phyloP scores from a whole-genome alignment of 2,329 filamentous ascomycete species.

The Colletotrichum spinosum region DNA sequence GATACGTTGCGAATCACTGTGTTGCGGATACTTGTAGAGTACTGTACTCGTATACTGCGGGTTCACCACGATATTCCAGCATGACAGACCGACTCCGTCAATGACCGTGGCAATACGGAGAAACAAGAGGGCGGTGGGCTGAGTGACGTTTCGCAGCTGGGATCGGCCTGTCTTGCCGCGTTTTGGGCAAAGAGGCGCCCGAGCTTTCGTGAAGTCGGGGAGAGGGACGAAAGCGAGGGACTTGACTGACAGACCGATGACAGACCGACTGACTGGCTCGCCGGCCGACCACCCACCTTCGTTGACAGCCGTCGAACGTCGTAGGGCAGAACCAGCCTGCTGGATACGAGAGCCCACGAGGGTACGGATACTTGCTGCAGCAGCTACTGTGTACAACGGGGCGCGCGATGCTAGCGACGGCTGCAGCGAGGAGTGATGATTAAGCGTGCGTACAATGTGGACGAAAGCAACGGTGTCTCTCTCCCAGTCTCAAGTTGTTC shows the following conservation, averaged over 20 bases:
- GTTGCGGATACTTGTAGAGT: no score
- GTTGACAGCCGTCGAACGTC: constrained; percentile 7
- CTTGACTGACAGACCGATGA: not conserved
- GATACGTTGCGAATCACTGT: no score
- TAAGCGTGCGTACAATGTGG: not conserved
- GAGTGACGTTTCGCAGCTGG: constrained; percentile 26
- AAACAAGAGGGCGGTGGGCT: constrained; percentile 38
- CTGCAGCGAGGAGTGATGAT: no score
- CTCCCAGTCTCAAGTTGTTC: not conserved
- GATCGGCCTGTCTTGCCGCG: constrained; percentile 20
- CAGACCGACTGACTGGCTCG: not conserved
- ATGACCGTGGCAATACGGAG: constrained; percentile 34
- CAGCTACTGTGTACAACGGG: no score
- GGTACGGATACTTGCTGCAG: no score
- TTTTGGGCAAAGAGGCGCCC: constrained; percentile 17
- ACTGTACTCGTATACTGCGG: no score
- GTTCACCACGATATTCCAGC: not conserved
- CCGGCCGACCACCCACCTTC: constrained; percentile 25
- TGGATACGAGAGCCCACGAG: constrained; percentile 29
- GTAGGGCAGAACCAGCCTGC: constrained; percentile 13
- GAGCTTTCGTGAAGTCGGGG: not conserved
- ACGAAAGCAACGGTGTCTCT: not conserved
- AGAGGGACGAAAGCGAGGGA: not conserved
- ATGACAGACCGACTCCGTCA: constrained; percentile 4
- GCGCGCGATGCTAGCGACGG: no score